Evolutionary conservation across 257 asterid genomes (phyloP).

Genomic region (Asclepias syriaca): DNA sequence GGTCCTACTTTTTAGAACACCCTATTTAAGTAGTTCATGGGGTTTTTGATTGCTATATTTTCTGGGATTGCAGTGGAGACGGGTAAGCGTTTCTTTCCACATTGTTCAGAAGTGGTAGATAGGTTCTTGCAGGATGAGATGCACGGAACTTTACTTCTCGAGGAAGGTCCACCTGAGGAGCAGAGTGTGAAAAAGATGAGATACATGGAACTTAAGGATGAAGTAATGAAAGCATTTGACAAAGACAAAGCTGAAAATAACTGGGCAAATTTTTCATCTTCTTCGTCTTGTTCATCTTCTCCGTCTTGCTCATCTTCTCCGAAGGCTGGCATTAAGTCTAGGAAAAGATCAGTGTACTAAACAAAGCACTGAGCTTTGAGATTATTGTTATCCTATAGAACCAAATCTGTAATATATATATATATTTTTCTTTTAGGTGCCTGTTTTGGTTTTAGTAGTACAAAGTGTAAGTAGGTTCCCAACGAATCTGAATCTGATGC

Average conservation of each 20-base stretch:
- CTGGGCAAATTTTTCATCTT: constrained; percentile 29
- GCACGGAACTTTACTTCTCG: constrained; percentile 48
- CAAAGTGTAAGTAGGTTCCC: background rate
- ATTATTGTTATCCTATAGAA: background rate
- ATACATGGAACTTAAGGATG: constrained; percentile 69
- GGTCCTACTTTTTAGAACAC: background rate
- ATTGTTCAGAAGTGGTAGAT: constrained; percentile 75
- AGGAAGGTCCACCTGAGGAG: constrained; percentile 64
- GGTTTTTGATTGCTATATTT: constrained; percentile 8
- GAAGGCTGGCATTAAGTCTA: constrained; percentile 29
- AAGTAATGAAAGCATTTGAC: constrained; percentile 64
- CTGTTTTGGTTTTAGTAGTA: background rate
- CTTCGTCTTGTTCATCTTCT: constrained; percentile 55
- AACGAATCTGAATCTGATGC: background rate
- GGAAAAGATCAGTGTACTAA: constrained; percentile 30
- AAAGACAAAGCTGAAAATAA: constrained; percentile 64
- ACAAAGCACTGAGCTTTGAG: background rate
- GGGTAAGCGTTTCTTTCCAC: constrained; percentile 71
- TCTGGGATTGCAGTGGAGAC: constrained; percentile 45
- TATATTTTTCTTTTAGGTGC: background rate
- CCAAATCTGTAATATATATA: background rate
- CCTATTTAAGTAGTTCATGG: background rate
- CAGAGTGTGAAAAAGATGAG: constrained; percentile 54
- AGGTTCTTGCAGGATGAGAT: constrained; percentile 64
- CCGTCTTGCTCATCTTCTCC: constrained; percentile 48